Conservation (phyloP, 805 yeast species). For the Cyberlindnera saturnus region DNA sequence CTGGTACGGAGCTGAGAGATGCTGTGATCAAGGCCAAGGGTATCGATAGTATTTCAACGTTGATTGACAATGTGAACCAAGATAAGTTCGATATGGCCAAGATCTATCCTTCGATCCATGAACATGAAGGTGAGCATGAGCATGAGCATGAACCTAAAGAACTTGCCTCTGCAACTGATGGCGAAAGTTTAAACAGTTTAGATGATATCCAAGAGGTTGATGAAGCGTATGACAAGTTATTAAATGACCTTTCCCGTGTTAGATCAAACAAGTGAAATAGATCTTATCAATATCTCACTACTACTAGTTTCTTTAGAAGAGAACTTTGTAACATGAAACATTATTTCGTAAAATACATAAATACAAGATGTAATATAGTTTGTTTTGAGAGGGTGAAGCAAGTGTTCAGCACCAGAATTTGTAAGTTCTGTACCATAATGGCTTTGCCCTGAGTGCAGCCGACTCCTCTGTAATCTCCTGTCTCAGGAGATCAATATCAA, state of each 20-base stretch:
- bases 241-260: conserved; percentile 62
- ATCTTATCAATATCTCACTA: neutral
- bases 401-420: conserved; percentile 50
- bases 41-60: conserved; percentile 59
- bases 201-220: conserved; percentile 42
- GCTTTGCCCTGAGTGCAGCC: conserved; percentile 39
- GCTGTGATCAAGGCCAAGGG: conserved; percentile 72
- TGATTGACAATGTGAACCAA: conserved; percentile 58
- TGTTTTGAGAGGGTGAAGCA: neutral
- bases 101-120: conserved; percentile 32
- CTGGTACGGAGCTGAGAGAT: conserved; percentile 42
- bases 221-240: conserved; percentile 64
- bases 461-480: conserved; percentile 56
- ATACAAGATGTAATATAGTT: neutral
- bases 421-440: conserved; percentile 44
- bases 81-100: conserved; percentile 46
- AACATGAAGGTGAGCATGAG: conserved; percentile 1
- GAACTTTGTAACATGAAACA: neutral
- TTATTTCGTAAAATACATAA: neutral
- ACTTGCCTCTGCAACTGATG: neutral
- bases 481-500: conserved; percentile 48
- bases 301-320: neutral
- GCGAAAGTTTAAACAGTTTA: conserved; percentile 6
- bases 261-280: conserved; percentile 40
- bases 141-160: neutral